Evolutionary conservation across 352 stramenopile species (phyloP).

Genomic region (Phytophthora cryptogea): DNA sequence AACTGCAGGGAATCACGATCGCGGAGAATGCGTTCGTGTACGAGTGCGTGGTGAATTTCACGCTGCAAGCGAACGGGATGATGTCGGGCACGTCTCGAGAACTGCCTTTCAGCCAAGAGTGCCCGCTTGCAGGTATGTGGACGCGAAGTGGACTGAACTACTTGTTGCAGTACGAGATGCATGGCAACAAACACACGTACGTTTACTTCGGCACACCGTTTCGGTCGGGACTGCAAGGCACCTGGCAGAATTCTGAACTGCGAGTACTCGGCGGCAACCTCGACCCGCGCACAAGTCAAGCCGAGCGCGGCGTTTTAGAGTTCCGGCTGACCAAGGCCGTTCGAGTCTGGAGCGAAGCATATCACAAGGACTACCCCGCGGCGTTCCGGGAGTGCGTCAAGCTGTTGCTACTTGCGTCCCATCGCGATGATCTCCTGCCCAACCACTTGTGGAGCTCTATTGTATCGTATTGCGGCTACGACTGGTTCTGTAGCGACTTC

Average conservation of each 20-base stretch:
- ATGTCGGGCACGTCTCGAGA: slow-evolving; percentile 54
- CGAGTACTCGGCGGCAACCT: slow-evolving; percentile 20
- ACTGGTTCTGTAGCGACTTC: slow-evolving; percentile 40
- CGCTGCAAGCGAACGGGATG: slow-evolving; percentile 44
- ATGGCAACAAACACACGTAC: slow-evolving; percentile 55
- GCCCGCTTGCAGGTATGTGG: slow-evolving; percentile 52
- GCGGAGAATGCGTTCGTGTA: slow-evolving; percentile 64
- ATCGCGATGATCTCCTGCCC: slow-evolving; percentile 35
- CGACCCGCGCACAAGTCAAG: slow-evolving; percentile 23
- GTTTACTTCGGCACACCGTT: slow-evolving; percentile 52
- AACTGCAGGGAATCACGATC: slow-evolving; percentile 60
- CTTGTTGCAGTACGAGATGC: slow-evolving; percentile 57
- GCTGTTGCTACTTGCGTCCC: slow-evolving; percentile 39
- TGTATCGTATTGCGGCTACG: slow-evolving; percentile 48
- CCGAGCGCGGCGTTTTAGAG: slow-evolving; percentile 47
- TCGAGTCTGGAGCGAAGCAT: slow-evolving; percentile 44
- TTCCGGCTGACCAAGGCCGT: slow-evolving; percentile 36
- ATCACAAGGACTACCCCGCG: slow-evolving; percentile 46
- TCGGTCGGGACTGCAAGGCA: slow-evolving; percentile 44
- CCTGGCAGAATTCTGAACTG: slow-evolving; percentile 57
- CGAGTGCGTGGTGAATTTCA: slow-evolving; percentile 48
- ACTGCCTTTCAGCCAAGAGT: slow-evolving; percentile 57
- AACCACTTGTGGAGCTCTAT: slow-evolving; percentile 49
- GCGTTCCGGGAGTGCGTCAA: slow-evolving; percentile 46
- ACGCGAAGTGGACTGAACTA: slow-evolving; percentile 45